A percentile compares a stretch with the other conserved stretches of the same genome.
Evolutionary conservation across 75 land plant species (phyloP).

Genomic region (Picea sitchensis): DNA sequence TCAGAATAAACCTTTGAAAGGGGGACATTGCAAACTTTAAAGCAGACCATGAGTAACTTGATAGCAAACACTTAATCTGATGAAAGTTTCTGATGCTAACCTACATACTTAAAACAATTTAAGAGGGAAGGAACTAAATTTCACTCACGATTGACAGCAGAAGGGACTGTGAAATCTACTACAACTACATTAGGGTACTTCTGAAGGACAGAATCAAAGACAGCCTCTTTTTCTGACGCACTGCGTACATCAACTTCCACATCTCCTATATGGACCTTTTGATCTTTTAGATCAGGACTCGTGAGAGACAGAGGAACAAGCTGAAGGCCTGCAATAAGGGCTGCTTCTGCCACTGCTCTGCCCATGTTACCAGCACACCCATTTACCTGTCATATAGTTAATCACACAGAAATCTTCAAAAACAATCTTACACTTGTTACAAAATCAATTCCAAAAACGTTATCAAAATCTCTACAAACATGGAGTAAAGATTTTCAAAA

Average conservation of each 20-base stretch:
- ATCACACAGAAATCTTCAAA: too few species aligned
- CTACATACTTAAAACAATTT: background rate
- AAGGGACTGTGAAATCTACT: constrained; percentile 84
- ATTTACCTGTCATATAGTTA: constrained; percentile 62
- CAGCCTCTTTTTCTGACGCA: constrained; percentile 53
- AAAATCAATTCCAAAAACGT: too few species aligned
- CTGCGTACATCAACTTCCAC: constrained; percentile 51
- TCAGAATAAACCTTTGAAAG: too few species aligned
- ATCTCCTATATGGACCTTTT: constrained; percentile 35
- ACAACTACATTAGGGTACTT: constrained; percentile 72
- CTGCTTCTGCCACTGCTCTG: constrained; percentile 88
- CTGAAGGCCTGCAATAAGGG: constrained; percentile 68
- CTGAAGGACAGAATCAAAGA: constrained; percentile 54
- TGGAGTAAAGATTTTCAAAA: too few species aligned
- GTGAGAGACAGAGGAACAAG: constrained; percentile 78
- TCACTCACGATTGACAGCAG: constrained; percentile 86
- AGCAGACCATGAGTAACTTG: background rate
- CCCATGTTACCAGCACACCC: constrained; percentile 97
- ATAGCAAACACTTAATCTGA: background rate
- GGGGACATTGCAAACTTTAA: background rate
- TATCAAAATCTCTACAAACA: too few species aligned
- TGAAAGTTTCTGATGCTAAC: background rate
- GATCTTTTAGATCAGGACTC: constrained; percentile 24
- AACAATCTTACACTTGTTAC: too few species aligned
- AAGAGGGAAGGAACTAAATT: background rate